phyloP scores from a whole-genome alignment of 108 stramenopile genomes.

The Cyclotella choctawhatcheeana region DNA sequence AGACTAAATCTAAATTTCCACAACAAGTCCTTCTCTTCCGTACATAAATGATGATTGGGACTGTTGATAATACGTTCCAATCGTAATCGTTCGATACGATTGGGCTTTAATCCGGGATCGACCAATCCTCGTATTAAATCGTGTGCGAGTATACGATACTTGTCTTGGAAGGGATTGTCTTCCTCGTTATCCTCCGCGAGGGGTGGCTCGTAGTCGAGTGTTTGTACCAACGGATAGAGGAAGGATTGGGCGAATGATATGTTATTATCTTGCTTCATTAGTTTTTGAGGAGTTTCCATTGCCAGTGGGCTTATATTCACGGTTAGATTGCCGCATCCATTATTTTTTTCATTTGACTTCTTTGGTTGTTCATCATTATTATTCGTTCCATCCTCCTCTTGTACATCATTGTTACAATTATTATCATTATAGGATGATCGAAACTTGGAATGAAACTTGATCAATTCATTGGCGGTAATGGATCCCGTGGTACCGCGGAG shows the following conservation, averaged over 20 bases:
- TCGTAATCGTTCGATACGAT: slow-evolving; percentile 75
- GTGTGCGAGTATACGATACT: slow-evolving; percentile 93
- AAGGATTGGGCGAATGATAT: slow-evolving; percentile 25
- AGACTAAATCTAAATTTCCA: slow-evolving; percentile 96
- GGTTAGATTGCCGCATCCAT: slow-evolving; percentile 18
- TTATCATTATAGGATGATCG: too few species aligned
- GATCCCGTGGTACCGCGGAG: slow-evolving; percentile 71
- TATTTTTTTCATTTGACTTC: not conserved
- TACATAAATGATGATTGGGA: slow-evolving; percentile 82
- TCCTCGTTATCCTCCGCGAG: slow-evolving; percentile 49
- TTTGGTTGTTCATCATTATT: too few species aligned
- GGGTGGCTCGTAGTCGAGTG: slow-evolving; percentile 72
- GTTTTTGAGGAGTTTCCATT: slow-evolving; percentile 21
- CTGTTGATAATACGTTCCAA: slow-evolving; percentile 87
- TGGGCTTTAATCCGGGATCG: slow-evolving; percentile 96
- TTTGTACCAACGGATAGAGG: slow-evolving; percentile 57
- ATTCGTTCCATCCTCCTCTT: too few species aligned
- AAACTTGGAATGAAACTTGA: slow-evolving; percentile 57
- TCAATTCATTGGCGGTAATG: slow-evolving; percentile 74
- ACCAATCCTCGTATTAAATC: slow-evolving; percentile 92
- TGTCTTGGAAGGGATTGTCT: slow-evolving; percentile 92
- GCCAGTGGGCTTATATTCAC: slow-evolving; percentile 33
- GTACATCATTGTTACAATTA: too few species aligned
- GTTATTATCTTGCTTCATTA: slow-evolving; percentile 45
- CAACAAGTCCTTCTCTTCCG: slow-evolving; percentile 94